phyloP scores from a whole-genome alignment of 441 rosid genomes.

The Biscutella laevigata region DNA sequence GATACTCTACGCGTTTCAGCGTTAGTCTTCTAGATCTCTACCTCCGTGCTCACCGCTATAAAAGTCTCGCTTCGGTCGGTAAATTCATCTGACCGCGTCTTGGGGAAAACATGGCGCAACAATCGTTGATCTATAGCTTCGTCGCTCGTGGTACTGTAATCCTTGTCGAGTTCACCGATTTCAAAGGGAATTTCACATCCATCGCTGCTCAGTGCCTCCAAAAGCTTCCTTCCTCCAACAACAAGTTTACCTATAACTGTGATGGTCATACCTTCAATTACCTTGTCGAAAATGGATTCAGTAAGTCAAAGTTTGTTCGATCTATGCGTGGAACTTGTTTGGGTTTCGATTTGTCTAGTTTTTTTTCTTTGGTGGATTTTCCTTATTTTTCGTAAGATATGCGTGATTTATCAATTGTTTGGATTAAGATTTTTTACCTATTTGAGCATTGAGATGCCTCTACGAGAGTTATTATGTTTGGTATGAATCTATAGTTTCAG shows the following conservation, averaged over 20 bases:
- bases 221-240: slow-evolving; percentile 61
- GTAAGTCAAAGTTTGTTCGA: slow-evolving; percentile 28
- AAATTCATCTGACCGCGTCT: slow-evolving; percentile 4
- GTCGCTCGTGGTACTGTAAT: slow-evolving; percentile 53
- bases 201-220: slow-evolving; percentile 77
- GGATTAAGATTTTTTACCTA: background rate
- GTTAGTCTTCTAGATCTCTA: slow-evolving; percentile 26
- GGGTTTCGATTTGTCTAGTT: background rate
- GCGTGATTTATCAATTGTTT: background rate
- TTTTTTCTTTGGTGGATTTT: background rate
- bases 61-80: slow-evolving; percentile 1
- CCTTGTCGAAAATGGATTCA: slow-evolving; percentile 63
- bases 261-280: slow-evolving; percentile 73
- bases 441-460: background rate
- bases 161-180: slow-evolving; percentile 62
- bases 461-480: background rate
- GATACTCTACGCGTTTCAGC: slow-evolving; percentile 28
- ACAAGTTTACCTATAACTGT: slow-evolving; percentile 74
- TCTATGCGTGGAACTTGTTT: background rate
- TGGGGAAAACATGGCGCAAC: slow-evolving; percentile 37
- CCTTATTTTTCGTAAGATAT: no score
- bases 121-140: slow-evolving; percentile 67
- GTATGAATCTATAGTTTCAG: background rate
- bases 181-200: slow-evolving; percentile 56
- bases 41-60: slow-evolving; percentile 11